Base-by-base conservation (phyloP, 2,329 filamentous ascomycete species). In the Coniochaeta ligniaria region DNA sequence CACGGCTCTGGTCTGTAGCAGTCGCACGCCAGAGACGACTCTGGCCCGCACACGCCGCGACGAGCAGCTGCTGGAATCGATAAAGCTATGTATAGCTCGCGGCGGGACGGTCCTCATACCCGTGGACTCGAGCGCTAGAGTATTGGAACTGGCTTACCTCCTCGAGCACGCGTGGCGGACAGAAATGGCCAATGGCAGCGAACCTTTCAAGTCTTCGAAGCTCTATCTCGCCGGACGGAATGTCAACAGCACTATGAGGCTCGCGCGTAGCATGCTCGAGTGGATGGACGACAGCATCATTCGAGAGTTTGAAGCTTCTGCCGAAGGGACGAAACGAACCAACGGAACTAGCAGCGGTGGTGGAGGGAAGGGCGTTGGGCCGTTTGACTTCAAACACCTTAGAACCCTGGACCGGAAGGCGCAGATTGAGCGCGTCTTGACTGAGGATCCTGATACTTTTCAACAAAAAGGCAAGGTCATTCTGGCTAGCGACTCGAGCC, bases 231-330 rank as follows among this genome's bases (percentile, higher is more conserved):
- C 93, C 0, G 93, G 92, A 43, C 88, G 88, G 62, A 96, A 92
- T 63, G 90, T 91, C 64, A 88, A 91, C 61, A 93, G 92, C 63
- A 96, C 93, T 0, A 90, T 98, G 81, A 84, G 92, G 59, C 91
- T 97, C 66, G 91, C 94, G 28, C 84, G 93, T 66, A 97, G 94
- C 72, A 96, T 99, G 91, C 80, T 99, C 35, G 95, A 99, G 71
- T 99, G 95, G 95, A 98, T 99, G 93, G 93, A 98, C 70, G 93
- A 97, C 69, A 89, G 87, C 61, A 96, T 99, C 62, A 89, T 96
- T 47, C 87, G 92, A 60, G 94, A 98, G 68, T 96, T 96, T 63
- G 93, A 96, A 71, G 86, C 88, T 16, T 80, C 87, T 56, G 83
- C 81, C 1, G 83, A 85, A 64, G 78, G 75, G 3, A 69, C 72